Evolutionary conservation across 2,329 filamentous ascomycete species (phyloP), one percentile per base, ranked within the genome.

Genomic region (Paraphoma sp.): DNA sequence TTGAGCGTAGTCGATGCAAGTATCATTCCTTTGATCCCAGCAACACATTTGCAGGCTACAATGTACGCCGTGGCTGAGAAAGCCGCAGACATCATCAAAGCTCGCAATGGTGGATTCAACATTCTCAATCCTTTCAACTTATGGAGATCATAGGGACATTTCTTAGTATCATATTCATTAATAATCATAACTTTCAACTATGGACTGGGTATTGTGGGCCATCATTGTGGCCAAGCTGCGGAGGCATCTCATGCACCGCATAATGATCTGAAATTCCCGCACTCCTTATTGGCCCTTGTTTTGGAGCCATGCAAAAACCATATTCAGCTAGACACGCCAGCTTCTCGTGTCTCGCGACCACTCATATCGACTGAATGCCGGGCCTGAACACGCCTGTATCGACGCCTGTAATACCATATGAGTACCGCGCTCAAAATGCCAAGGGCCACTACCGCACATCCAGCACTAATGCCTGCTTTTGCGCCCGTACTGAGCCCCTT

Each of bases 41-140:
- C 63, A 1, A 63, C 69, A 9, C 69, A 74, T 60, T 45, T 70
- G 17, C 68, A 70, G 42, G 56, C 67, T 1, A 74, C 69, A 1
- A 68, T 73, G 59, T 75, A 74, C 54, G 70, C 70, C 29, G 56
- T 73, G 41, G 69, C 68, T 1, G 70, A 73, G 54, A 74, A 73
- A 51, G 71, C 67, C 2, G 71, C 70, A 1, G 72, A 74, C 54
- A 40, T 74, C 2, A 72, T 75, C 42, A 74, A 74, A 48, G 49
- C 38, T 11, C 53, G 63, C 6, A 58, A 60, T 48, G 45, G 48
- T n/a, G 18, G 7, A 36, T 36, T 14, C 10, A 36, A 14, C 33
- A 23, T 23, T 23, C 33, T 36, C 33, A 36, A 10, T 36, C 33
- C 33, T 36, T 36, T 36, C 33, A 36, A 36, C 33, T 7, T 36